Percentiles rank a stretch among this genome's conserved stretches.
Conservation (phyloP, 768 basidiomycete genomes). For the Coprinopsis sp. region DNA sequence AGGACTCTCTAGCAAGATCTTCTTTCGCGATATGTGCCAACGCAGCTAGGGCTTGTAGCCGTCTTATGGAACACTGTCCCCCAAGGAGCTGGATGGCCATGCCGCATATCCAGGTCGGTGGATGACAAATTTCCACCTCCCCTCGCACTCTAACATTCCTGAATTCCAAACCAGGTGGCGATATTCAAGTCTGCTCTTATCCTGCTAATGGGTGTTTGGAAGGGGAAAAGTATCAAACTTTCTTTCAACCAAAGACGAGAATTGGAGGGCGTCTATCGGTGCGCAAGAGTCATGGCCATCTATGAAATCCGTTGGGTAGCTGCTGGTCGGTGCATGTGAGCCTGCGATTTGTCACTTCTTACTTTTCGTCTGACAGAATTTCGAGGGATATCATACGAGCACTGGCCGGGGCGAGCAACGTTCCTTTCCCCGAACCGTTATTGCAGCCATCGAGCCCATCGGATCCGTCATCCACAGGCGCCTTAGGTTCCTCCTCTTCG, state of each 20-base stretch:
- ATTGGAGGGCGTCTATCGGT: slow-evolving; percentile 39
- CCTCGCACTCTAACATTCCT: too few relatives aligned
- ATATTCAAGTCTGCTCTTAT: slow-evolving; percentile 30
- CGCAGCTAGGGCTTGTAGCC: slow-evolving; percentile 67
- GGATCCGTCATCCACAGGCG: too few relatives aligned
- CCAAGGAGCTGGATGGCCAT: slow-evolving; percentile 14
- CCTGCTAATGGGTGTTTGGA: slow-evolving; percentile 48
- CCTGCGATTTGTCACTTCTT: neutral
- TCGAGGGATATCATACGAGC: neutral
- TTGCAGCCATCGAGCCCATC: too few relatives aligned
- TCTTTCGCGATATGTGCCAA: slow-evolving; percentile 69
- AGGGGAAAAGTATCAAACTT: slow-evolving; percentile 29
- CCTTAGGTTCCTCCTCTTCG: too few relatives aligned
- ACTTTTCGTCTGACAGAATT: neutral
- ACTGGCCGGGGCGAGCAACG: neutral
- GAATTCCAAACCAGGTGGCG: slow-evolving; percentile 2
- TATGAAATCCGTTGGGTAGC: slow-evolving; percentile 15
- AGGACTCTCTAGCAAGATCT: slow-evolving; percentile 41
- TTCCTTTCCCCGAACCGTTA: neutral
- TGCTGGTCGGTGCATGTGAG: slow-evolving; percentile 3
- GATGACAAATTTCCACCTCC: too few relatives aligned
- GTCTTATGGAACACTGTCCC: slow-evolving; percentile 54
- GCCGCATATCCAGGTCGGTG: neutral
- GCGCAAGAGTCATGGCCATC: slow-evolving; percentile 30
- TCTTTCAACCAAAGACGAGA: slow-evolving; percentile 30